Conservation (phyloP, 352 stramenopile genomes). For the Phytophthora aleatoria region DNA sequence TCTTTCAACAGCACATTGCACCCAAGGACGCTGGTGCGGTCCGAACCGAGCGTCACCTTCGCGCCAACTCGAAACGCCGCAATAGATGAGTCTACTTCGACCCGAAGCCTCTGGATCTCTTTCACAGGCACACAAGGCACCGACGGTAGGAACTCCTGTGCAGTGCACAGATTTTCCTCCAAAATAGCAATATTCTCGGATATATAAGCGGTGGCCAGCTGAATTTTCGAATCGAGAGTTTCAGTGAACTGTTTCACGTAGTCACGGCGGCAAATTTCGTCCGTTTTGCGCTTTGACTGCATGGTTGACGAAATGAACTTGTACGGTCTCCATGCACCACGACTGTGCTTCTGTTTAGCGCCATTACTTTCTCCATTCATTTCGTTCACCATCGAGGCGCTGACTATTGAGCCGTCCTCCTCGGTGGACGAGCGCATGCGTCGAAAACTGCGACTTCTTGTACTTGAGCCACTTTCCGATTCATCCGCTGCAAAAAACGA, state of each 20-base stretch:
- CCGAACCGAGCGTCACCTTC: slow-evolving; percentile 30
- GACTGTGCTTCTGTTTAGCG: slow-evolving; percentile 28
- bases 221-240: slow-evolving; percentile 48
- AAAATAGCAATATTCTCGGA: slow-evolving; percentile 68
- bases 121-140: slow-evolving; percentile 58
- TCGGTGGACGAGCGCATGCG: slow-evolving; percentile 64
- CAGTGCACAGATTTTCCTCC: slow-evolving; percentile 67
- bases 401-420: slow-evolving; percentile 51
- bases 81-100: slow-evolving; percentile 43
- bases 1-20: slow-evolving; percentile 73
- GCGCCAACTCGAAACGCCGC: slow-evolving; percentile 41
- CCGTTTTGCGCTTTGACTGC: slow-evolving; percentile 53
- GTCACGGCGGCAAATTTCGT: slow-evolving; percentile 46
- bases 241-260: slow-evolving; percentile 60
- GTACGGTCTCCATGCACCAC: slow-evolving; percentile 73
- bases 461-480: slow-evolving; percentile 56
- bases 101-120: slow-evolving; percentile 60
- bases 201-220: slow-evolving; percentile 50
- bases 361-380: slow-evolving; percentile 28
- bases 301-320: slow-evolving; percentile 81
- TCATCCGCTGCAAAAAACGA: slow-evolving; percentile 82
- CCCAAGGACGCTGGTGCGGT: slow-evolving; percentile 57
- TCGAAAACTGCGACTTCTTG: slow-evolving; percentile 49
- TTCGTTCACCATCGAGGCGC: slow-evolving; percentile 36
- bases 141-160: slow-evolving; percentile 66